These are phyloP conservation scores for Morella rubra DNA, from an alignment of 306 rosid species.

Conservation along the genomic window DNA sequence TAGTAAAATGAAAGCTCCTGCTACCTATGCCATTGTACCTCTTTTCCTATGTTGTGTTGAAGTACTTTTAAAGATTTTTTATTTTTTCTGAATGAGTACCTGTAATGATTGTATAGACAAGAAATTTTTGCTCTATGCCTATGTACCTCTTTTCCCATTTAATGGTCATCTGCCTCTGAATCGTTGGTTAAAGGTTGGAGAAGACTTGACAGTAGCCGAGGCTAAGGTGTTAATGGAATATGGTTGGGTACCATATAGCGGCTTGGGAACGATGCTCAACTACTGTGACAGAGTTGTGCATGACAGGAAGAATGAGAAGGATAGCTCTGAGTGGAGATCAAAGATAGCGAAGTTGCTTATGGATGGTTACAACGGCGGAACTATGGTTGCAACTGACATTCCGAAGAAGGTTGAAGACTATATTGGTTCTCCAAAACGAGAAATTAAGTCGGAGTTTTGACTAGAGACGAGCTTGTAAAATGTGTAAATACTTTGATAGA, in stretches of 20 bases:
- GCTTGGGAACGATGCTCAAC: constrained; percentile 91
- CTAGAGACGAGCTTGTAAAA: constrained; percentile 22
- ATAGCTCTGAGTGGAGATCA: constrained; percentile 72
- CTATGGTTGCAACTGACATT: constrained; percentile 35
- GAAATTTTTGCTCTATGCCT: background rate
- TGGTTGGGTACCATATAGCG: constrained; percentile 80
- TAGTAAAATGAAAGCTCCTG: background rate
- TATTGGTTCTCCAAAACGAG: constrained; percentile 35
- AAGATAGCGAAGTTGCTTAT: constrained; percentile 74
- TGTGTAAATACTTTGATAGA: constrained; percentile 1
- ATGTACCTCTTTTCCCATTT: background rate
- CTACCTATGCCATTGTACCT: too few species aligned
- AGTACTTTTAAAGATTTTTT: too few species aligned
- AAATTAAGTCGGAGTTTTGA: constrained; percentile 38
- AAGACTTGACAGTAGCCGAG: constrained; percentile 66
- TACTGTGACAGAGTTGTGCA: constrained; percentile 82
- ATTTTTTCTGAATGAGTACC: too few species aligned
- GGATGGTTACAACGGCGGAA: constrained; percentile 75
- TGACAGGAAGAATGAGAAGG: constrained; percentile 57
- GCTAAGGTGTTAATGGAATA: constrained; percentile 67
- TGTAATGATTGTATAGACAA: background rate
- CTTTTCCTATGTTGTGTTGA: too few species aligned
- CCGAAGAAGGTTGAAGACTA: constrained; percentile 46
- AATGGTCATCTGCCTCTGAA: constrained; percentile 1
- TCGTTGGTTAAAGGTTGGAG: constrained; percentile 42